Evolutionary conservation across 305 asterid genomes (phyloP), one percentile per base, ranked within the genome.

Genomic region (Fraxinus nigra): DNA sequence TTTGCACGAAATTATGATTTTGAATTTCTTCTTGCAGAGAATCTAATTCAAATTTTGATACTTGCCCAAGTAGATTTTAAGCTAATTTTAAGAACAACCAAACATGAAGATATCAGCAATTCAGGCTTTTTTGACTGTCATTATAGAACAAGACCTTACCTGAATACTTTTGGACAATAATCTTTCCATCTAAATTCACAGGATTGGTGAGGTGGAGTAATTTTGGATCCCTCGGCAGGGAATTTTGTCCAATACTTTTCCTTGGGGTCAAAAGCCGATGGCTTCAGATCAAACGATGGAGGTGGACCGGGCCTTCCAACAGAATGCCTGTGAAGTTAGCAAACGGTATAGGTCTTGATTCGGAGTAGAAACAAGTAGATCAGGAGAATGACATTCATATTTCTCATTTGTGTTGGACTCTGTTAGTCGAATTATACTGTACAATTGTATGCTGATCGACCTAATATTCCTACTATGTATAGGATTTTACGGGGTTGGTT

Each of bases 151-250:
- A 37, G 76, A 18, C 1, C 70, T 81, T 51, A 91, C 97, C 98
- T 89, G 85, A 95, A 95, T 20, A 95, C 98, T 89, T 92, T 92
- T 16, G 98, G 98, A 83, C 98, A 95, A 77, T 95, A 95, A 37
- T 93, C 98, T 78, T 95, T 95, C 98, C 98, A 95, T 80, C 87
- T 91, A 72, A 95, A 95, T 80, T 95, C 97, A 72, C 94, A 88
- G 0, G 98, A 93, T 51, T 88, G 89, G 78, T 93, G 98, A 1
- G 98, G 98, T 24, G 98, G 98, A 77, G 98, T 93, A 84, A 56
- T 84, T 82, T 93, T 95, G 24, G 98, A 95, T 59, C 98, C 98
- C 79, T 93, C 98, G 0, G 97, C 24, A 7, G 98, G 98, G 76
- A 95, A 95, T 80, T 90, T 92, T 73, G 98, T 95, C 98, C 98